Percentiles rank a stretch among this genome's conserved stretches.
Conservation (phyloP, 169 alveolate species). For the Plasmodium gaboni region DNA sequence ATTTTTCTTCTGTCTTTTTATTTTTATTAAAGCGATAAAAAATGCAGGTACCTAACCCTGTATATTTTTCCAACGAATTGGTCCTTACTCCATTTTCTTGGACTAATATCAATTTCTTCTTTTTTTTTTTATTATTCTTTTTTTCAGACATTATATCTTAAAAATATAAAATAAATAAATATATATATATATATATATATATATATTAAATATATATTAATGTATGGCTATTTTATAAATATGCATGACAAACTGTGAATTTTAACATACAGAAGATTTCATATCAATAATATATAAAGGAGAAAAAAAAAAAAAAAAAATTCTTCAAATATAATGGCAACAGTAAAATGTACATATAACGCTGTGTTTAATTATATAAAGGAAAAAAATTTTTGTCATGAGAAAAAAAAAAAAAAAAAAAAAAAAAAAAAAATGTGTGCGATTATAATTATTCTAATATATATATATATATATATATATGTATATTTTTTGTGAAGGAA, state of each 20-base stretch:
- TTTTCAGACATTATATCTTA: constrained; percentile 21
- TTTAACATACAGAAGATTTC: not conserved
- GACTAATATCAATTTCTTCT: constrained; percentile 22
- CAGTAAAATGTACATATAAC: no score
- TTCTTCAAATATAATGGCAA: no score
- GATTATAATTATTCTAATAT: not conserved
- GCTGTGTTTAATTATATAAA: no score
- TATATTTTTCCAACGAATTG: constrained; percentile 25
- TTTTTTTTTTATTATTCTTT: constrained; percentile 11
- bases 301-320: constrained; percentile 18
- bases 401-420: no score
- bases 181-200: not conserved
- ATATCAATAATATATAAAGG: constrained; percentile 1
- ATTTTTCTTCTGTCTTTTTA: constrained; percentile 33
- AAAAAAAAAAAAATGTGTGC: no score
- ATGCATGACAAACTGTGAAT: no score
- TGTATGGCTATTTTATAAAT: not conserved
- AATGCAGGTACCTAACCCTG: constrained; percentile 63
- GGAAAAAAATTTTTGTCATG: no score
- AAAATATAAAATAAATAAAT: not conserved
- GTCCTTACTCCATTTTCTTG: constrained; percentile 53
- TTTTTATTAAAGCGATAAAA: constrained; percentile 40
- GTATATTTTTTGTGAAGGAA: constrained; percentile 28
- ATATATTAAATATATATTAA: constrained; percentile 1
- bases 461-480: not conserved